Conservation (phyloP, 805 yeast species). For the Starmerella sp. region DNA sequence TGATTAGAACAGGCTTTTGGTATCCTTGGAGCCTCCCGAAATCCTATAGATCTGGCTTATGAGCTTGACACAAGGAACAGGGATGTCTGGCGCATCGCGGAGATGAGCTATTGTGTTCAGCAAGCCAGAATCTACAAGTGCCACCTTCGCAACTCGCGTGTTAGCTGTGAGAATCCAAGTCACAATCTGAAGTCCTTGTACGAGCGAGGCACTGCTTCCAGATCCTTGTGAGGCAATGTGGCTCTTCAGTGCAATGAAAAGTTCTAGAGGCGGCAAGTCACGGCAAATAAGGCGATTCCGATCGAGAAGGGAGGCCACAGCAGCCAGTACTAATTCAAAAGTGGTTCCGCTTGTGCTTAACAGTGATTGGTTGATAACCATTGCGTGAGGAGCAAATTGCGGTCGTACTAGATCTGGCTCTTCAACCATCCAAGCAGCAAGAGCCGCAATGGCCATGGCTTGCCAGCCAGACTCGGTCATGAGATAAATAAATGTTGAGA, state of each 20-base stretch:
- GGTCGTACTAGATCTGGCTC: constrained; percentile 16
- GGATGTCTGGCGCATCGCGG: constrained; percentile 1
- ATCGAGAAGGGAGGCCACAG: constrained; percentile 14
- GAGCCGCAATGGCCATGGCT: constrained; percentile 43
- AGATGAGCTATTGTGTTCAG: neutral
- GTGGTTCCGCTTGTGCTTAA: constrained; percentile 3
- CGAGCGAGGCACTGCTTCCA: constrained; percentile 11
- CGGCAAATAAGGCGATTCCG: constrained; percentile 10
- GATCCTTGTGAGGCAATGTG: neutral
- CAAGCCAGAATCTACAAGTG: neutral
- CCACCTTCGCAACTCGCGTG: neutral
- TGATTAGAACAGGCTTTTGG: neutral
- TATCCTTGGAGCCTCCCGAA: neutral
- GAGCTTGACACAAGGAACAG: constrained; percentile 13
- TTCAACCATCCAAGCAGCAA: constrained; percentile 31
- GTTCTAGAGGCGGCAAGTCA: constrained; percentile 2
- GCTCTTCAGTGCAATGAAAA: constrained; percentile 7
- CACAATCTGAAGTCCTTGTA: constrained; percentile 16
- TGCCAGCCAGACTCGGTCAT: constrained; percentile 47
- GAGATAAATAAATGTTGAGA: constrained; percentile 33
- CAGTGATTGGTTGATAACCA: constrained; percentile 8
- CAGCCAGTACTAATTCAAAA: constrained; percentile 15
- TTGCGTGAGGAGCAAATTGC: neutral
- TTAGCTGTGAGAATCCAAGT: constrained; percentile 7
- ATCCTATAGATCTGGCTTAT: constrained; percentile 9